phyloP scores from a whole-genome alignment of 306 rosid species.

The Benincasa hispida region DNA sequence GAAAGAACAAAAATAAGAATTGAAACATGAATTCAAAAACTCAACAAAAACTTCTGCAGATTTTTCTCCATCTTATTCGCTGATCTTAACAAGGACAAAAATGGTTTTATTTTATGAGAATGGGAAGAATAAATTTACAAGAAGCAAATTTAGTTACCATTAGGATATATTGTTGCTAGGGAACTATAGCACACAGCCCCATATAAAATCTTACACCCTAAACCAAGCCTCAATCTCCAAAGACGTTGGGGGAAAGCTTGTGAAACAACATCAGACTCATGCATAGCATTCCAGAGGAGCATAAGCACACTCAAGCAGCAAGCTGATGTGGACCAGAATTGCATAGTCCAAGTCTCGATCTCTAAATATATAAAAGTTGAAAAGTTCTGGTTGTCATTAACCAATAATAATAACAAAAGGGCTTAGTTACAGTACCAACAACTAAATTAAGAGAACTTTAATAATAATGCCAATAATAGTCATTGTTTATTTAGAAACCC shows the following conservation, averaged over 20 bases:
- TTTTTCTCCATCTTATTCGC: neutral
- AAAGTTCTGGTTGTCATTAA: neutral
- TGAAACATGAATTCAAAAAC: neutral
- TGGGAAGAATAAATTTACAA: neutral
- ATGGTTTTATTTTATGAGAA: neutral
- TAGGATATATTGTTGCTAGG: conserved; percentile 30
- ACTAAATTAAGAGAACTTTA: neutral
- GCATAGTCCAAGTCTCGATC: conserved; percentile 62
- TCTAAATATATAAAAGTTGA: conserved; percentile 31
- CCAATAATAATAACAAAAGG: neutral
- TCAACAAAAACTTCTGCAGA: neutral
- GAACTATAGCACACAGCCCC: conserved; percentile 29
- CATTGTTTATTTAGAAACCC: neutral
- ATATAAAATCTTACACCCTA: conserved; percentile 31
- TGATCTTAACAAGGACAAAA: neutral
- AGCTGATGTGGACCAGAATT: conserved; percentile 81
- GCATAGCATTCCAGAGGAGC: conserved; percentile 29
- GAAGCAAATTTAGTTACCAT: conserved; percentile 33
- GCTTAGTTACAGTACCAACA: neutral
- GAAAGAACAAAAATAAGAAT: neutral
- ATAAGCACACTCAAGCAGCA: conserved; percentile 53
- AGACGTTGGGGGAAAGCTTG: neutral
- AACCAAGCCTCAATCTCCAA: conserved; percentile 36
- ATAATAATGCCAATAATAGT: neutral
- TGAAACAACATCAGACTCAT: neutral